Percentiles rank a stretch among this genome's conserved stretches.
These are phyloP conservation scores for Cynanchum wilfordii DNA, from an alignment of 257 asterid genomes.

Conservation along the genomic window DNA sequence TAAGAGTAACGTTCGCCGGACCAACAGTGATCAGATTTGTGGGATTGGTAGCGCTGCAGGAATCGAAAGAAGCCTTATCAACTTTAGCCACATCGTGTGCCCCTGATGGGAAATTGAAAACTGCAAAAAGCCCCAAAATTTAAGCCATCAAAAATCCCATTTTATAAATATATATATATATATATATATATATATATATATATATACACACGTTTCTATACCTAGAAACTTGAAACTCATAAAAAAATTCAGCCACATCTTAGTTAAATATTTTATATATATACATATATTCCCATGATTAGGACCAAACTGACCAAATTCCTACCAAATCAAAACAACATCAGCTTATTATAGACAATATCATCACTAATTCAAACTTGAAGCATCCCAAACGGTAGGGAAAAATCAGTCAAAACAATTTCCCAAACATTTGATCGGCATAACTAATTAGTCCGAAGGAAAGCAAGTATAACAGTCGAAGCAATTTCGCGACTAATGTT, in stretches of 20 bases:
- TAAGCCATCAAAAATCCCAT: no score
- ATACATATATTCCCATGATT: neutral
- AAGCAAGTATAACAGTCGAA: neutral
- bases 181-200: neutral
- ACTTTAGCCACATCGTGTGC: constrained; percentile 11
- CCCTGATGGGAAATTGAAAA: constrained; percentile 12
- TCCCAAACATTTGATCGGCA: neutral
- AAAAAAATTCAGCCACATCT: neutral
- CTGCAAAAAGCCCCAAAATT: constrained; percentile 1
- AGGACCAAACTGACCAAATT: neutral
- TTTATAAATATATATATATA: neutral
- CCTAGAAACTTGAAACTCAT: neutral
- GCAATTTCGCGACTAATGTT: neutral
- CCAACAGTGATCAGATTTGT: neutral
- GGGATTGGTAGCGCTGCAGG: constrained; percentile 9
- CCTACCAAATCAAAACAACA: neutral
- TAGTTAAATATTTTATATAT: neutral
- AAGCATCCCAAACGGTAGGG: no score
- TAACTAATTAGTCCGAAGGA: neutral
- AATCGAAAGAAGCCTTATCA: constrained; percentile 5
- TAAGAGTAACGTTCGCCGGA: constrained; percentile 7
- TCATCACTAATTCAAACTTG: no score
- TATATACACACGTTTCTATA: neutral
- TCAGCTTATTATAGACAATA: neutral
- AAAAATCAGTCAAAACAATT: neutral